Conservation (phyloP, 495 filamentous ascomycete species). For the Coniosporium apollinis region DNA sequence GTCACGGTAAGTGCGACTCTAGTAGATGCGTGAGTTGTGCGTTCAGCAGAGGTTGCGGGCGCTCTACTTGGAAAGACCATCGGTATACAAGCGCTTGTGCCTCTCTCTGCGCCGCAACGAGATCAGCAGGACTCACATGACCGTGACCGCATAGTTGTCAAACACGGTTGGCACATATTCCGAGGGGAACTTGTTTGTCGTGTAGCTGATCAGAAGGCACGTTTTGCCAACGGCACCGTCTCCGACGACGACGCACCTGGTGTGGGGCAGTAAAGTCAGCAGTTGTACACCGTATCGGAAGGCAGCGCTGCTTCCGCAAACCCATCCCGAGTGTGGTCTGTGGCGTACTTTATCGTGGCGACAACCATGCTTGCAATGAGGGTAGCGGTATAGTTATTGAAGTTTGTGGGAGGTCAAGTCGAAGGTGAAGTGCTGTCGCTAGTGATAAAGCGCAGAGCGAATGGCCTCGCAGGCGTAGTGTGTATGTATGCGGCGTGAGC, state of each 20-base stretch:
- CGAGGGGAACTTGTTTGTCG: constrained; percentile 97
- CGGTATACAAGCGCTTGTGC: too few species aligned
- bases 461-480: too few species aligned
- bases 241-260: constrained; percentile 92
- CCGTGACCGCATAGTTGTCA: constrained; percentile 98
- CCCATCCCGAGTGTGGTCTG: constrained; percentile 3
- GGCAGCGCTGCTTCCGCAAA: neutral
- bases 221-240: constrained; percentile 99
- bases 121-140: constrained; percentile 91
- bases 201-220: constrained; percentile 96
- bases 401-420: too few species aligned
- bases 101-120: too few species aligned
- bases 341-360: constrained; percentile 66
- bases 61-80: too few species aligned
- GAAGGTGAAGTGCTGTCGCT: too few species aligned
- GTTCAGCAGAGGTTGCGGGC: too few species aligned
- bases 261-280: constrained; percentile 4
- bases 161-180: constrained; percentile 99
- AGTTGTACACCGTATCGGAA: constrained; percentile 1
- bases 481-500: too few species aligned
- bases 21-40: too few species aligned
- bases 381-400: too few species aligned
- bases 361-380: constrained; percentile 61
- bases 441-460: too few species aligned
- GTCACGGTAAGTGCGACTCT: too few species aligned